Conservation (phyloP, 805 yeast species). For the Cyberlindnera xishuangbannaensis region DNA sequence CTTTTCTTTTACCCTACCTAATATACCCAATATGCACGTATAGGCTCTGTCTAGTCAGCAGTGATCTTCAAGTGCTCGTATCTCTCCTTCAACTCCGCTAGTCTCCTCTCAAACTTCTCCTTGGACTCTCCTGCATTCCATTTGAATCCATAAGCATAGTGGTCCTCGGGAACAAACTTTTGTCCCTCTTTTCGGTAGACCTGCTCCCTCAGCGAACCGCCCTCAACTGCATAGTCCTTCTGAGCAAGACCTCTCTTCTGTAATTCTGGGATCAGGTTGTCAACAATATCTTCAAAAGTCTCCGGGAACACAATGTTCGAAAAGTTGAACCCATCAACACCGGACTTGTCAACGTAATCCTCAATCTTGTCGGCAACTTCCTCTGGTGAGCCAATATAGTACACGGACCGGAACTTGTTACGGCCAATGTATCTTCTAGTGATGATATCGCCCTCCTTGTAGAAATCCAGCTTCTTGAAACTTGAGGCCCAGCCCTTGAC, state of each 20-base stretch:
- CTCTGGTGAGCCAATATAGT: constrained; percentile 30
- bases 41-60: too few relatives aligned
- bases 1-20: too few relatives aligned
- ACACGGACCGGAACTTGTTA: constrained; percentile 19
- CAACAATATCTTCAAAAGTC: constrained; percentile 35
- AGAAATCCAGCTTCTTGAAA: constrained; percentile 23
- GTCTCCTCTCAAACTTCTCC: constrained; percentile 25
- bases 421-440: constrained; percentile 28
- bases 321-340: constrained; percentile 39
- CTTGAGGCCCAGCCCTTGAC: constrained; percentile 30
- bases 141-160: constrained; percentile 18
- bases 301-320: constrained; percentile 36
- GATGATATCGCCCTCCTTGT: constrained; percentile 22
- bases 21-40: too few relatives aligned
- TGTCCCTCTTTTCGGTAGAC: constrained; percentile 23
- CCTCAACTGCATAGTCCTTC: constrained; percentile 23
- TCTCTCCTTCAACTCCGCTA: constrained; percentile 9
- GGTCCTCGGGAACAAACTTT: constrained; percentile 21
- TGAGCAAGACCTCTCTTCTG: constrained; percentile 33
- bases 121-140: constrained; percentile 26
- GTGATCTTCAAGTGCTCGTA: constrained; percentile 7
- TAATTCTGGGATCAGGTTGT: constrained; percentile 32
- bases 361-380: constrained; percentile 39
- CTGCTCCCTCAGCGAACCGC: constrained; percentile 34
- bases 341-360: constrained; percentile 34